phyloP scores from a whole-genome alignment of 805 yeast species.

The Starmerella sirachaensis region DNA sequence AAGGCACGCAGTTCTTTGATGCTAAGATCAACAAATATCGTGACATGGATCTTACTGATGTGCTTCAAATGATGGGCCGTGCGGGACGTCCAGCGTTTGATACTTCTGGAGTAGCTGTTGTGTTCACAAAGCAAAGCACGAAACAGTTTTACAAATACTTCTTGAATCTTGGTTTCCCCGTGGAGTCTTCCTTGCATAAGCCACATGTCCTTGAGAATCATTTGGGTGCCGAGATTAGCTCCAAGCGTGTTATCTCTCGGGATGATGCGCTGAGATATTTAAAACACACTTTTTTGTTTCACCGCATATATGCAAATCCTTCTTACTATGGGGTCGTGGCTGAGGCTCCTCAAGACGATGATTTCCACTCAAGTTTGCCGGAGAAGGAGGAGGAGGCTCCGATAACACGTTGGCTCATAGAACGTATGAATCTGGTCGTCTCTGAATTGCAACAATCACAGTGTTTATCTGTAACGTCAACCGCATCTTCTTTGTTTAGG shows the following conservation, averaged over 20 bases:
- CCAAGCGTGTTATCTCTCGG: slow-evolving; percentile 51
- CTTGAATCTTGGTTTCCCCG: slow-evolving; percentile 69
- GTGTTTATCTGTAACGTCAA: slow-evolving; percentile 9
- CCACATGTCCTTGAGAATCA: slow-evolving; percentile 52
- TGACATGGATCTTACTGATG: slow-evolving; percentile 75
- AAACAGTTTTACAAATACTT: slow-evolving; percentile 68
- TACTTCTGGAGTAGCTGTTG: slow-evolving; percentile 65
- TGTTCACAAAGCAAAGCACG: slow-evolving; percentile 62
- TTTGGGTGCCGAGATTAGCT: slow-evolving; percentile 67
- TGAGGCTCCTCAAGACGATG: slow-evolving; percentile 1
- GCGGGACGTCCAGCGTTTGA: slow-evolving; percentile 78
- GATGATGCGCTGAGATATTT: slow-evolving; percentile 66
- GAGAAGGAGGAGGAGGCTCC: slow-evolving; percentile 23
- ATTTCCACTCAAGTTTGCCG: not conserved
- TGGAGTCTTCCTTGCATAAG: slow-evolving; percentile 66
- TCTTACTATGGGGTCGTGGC: slow-evolving; percentile 46
- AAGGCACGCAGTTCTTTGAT: slow-evolving; percentile 59
- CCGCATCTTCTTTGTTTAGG: slow-evolving; percentile 25
- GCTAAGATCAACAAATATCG: slow-evolving; percentile 50
- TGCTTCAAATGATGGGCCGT: slow-evolving; percentile 74
- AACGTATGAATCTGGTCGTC: slow-evolving; percentile 55
- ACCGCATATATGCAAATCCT: slow-evolving; percentile 68
- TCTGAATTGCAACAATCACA: slow-evolving; percentile 55
- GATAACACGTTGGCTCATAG: slow-evolving; percentile 28
- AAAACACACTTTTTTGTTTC: slow-evolving; percentile 63